Evolutionary conservation across 2,329 filamentous ascomycete species (phyloP).

Genomic region (Coniochaeta sp.): DNA sequence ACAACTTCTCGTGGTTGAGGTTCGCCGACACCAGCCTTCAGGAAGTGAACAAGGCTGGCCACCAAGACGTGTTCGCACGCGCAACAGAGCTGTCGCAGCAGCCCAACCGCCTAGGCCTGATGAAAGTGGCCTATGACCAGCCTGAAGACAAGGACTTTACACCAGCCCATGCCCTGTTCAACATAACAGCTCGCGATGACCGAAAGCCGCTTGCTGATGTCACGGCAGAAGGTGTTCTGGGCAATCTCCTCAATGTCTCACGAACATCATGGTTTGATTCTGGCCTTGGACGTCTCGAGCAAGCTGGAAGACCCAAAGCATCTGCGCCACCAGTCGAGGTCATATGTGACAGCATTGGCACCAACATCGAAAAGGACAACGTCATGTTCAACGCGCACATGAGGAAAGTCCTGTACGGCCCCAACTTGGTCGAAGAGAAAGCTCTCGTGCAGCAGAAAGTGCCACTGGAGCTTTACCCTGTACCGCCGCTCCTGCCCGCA

Average conservation of each 20-base stretch:
- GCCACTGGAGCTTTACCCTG: constrained; percentile 57
- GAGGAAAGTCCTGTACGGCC: constrained; percentile 68
- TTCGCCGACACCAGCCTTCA: constrained; percentile 72
- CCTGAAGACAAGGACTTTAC: constrained; percentile 53
- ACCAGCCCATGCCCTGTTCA: constrained; percentile 72
- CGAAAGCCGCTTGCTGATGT: constrained; percentile 61
- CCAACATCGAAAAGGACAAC: constrained; percentile 60
- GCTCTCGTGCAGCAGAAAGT: constrained; percentile 68
- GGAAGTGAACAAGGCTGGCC: constrained; percentile 65
- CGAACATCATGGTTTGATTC: constrained; percentile 56
- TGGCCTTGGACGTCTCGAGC: constrained; percentile 72
- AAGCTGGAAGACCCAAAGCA: constrained; percentile 69
- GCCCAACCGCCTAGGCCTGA: constrained; percentile 52
- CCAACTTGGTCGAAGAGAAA: constrained; percentile 57
- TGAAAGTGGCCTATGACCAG: constrained; percentile 66
- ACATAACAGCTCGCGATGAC: constrained; percentile 66
- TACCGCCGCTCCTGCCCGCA: constrained; percentile 60
- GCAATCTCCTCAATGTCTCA: constrained; percentile 73
- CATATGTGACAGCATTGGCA: constrained; percentile 61
- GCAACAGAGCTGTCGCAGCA: constrained; percentile 50
- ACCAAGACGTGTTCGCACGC: constrained; percentile 65
- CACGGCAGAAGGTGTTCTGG: constrained; percentile 64
- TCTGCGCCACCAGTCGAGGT: constrained; percentile 83
- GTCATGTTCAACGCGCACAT: constrained; percentile 72
- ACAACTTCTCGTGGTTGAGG: constrained; percentile 81